Base-by-base conservation (phyloP, 768 basidiomycete species). In the Solioccasus polychromus region DNA sequence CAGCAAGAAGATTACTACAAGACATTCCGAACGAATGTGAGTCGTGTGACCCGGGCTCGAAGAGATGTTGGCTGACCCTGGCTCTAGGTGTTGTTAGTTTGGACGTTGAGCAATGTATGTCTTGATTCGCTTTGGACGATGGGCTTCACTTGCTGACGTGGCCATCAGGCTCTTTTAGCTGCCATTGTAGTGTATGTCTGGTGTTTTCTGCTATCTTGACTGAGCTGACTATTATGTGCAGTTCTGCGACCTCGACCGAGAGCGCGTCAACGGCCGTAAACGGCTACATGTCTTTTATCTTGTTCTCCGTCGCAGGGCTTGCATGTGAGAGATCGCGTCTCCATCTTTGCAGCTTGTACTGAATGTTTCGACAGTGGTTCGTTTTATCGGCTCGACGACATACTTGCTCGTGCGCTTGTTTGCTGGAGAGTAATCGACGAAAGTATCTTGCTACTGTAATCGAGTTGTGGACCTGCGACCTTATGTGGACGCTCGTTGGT, bases 381-480 rank as follows among this genome's bases (percentile, higher is more conserved):
- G 93, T 8, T 95, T 95, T 62, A 54, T 88, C 5, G 93, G 93
- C 1, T 85, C 85, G 10, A 79, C 88, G 40, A 67, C 73, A 28
- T 95, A 97, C 58, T 82, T 97, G 78, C 60, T 93, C 40, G 73
- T 96, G 18, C 80, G 93, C 14, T 60, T 96, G 45, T 93, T 96
- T 63, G 88, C 88, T 22, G 90, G 93, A 51, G 92, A 94, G 71
- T 95, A 50, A 25, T 19, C 30, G 8, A 5, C 19, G 20, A 11
- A n/a, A 22, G 20, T 0, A 25, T 36, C 7, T 18, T n/a, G n/a
- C n/a, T n/a, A n/a, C n/a, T n/a, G n/a, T n/a, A n/a, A n/a, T n/a
- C n/a, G n/a, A n/a, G n/a, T n/a, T n/a, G n/a, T n/a, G n/a, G n/a
- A n/a, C n/a, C n/a, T n/a, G n/a, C n/a, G n/a, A n/a, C n/a, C n/a